Evolutionary conservation across 345 rosid genomes (phyloP).

Genomic region (Fremontodendron californicum): DNA sequence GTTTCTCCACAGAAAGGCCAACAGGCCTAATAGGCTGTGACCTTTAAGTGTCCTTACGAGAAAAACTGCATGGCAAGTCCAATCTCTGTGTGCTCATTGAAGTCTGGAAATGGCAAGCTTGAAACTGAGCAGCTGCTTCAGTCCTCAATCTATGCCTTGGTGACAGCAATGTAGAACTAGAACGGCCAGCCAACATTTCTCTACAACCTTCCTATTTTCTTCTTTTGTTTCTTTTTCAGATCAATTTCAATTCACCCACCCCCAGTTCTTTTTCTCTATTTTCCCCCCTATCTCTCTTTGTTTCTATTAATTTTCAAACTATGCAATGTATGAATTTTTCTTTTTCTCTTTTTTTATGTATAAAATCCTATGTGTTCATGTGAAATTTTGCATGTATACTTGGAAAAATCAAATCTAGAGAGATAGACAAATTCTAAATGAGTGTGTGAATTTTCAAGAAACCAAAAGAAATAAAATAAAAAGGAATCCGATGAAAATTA

Average conservation of each 20-base stretch:
- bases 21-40: slow-evolving; percentile 65
- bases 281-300: slow-evolving; percentile 36
- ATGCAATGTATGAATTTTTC: slow-evolving; percentile 21
- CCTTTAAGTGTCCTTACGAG: slow-evolving; percentile 68
- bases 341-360: slow-evolving; percentile 16
- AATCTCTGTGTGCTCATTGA: slow-evolving; percentile 97
- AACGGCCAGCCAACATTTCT: slow-evolving; percentile 99
- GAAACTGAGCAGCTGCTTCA: slow-evolving; percentile 79
- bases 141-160: slow-evolving; percentile 98
- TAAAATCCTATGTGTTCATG: slow-evolving; percentile 13
- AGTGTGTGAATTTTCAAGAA: slow-evolving; percentile 42
- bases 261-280: slow-evolving; percentile 22
- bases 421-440: slow-evolving; percentile 34
- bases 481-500: slow-evolving; percentile 74
- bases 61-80: slow-evolving; percentile 80
- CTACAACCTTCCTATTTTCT: slow-evolving; percentile 42
- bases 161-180: slow-evolving; percentile 90
- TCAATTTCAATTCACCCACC: slow-evolving; percentile 42
- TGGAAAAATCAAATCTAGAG: slow-evolving; percentile 34
- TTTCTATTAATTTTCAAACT: slow-evolving; percentile 22
- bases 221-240: slow-evolving; percentile 12
- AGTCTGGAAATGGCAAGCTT: slow-evolving; percentile 77
- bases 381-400: slow-evolving; percentile 24
- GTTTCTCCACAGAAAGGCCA: slow-evolving; percentile 67
- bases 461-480: slow-evolving; percentile 23